Base-by-base conservation (phyloP, 179 eudicot genomes). In the Amaranthus tricolor region DNA sequence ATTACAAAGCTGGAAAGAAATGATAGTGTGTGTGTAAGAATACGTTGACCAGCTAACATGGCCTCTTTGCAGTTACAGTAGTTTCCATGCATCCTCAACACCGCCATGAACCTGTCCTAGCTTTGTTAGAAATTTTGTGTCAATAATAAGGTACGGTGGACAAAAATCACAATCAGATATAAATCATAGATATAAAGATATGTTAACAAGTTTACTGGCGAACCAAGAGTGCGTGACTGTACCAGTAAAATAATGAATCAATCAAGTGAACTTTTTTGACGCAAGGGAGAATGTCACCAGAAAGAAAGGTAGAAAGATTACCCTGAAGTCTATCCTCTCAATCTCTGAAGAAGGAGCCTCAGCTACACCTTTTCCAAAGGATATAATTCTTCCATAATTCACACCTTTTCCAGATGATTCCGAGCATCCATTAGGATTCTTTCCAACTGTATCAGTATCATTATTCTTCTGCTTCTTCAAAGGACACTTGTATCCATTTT, bases 311-410 rank as follows among this genome's bases (percentile, higher is more conserved):
- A 12, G 57, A 68, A 70, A 66, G 53, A 19, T 65, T 91, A 95
- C 99, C 99, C 87, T 85, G 84, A 95, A 95, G 63, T 93, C 91
- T 48, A 83, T 71, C 70, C 87, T 85, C 70, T 88, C 84, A 54
- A 93, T 86, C 61, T 84, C 82, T 9, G 91, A 86, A 20, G 93
- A 82, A 76, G 82, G 86, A 72, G 86, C 78, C 66, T 86, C 88
- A 7, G 98, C 90, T n/a, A 87, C 83, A 64, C 88, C 92, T 77
- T 93, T 95, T 66, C 96, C 97, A 76, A 95, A 93, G 49, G 99
- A 90, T 77, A 95, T 75, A 8, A 95, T 77, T 80, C 98, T 93
- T 70, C 98, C 99, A 81, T 90, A 95, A 66, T 89, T 84, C 53
- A 78, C 87, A 62, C 62, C 76, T 66, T 81, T 86, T 60, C 68